Percentiles rank a stretch among this genome's conserved stretches.
These are phyloP conservation scores for Candida morakotiae DNA, from an alignment of 805 yeast genomes.

Conservation along the genomic window DNA sequence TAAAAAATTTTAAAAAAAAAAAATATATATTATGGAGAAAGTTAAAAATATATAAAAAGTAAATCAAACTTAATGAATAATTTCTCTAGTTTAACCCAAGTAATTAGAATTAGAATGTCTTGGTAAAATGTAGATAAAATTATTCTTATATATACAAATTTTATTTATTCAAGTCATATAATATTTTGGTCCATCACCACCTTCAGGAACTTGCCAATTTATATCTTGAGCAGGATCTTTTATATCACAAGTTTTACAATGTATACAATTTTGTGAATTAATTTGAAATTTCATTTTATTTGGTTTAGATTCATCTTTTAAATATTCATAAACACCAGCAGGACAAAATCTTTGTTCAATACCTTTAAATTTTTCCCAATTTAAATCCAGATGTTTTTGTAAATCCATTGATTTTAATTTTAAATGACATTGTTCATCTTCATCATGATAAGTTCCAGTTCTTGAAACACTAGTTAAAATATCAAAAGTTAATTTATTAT, in stretches of 20 bases:
- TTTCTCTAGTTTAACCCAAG: no score
- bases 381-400: constrained; percentile 58
- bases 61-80: no score
- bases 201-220: constrained; percentile 96
- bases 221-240: constrained; percentile 95
- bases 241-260: constrained; percentile 97
- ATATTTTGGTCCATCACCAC: constrained; percentile 98
- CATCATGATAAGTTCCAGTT: constrained; percentile 95
- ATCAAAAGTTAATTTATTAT: constrained; percentile 88
- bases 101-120: no score
- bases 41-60: background rate
- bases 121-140: no score
- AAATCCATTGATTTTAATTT: constrained; percentile 58
- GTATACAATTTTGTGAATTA: constrained; percentile 96
- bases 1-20: no score
- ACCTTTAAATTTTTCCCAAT: constrained; percentile 80
- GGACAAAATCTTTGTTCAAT: constrained; percentile 93
- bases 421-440: constrained; percentile 88
- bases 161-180: constrained; percentile 48
- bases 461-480: constrained; percentile 90
- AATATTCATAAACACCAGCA: constrained; percentile 95
- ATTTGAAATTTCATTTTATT: constrained; percentile 83
- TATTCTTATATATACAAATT: no score
- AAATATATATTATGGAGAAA: no score
- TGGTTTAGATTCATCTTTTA: constrained; percentile 56